phyloP scores from a whole-genome alignment of 345 rosid genomes.

The Kandelia obovata region DNA sequence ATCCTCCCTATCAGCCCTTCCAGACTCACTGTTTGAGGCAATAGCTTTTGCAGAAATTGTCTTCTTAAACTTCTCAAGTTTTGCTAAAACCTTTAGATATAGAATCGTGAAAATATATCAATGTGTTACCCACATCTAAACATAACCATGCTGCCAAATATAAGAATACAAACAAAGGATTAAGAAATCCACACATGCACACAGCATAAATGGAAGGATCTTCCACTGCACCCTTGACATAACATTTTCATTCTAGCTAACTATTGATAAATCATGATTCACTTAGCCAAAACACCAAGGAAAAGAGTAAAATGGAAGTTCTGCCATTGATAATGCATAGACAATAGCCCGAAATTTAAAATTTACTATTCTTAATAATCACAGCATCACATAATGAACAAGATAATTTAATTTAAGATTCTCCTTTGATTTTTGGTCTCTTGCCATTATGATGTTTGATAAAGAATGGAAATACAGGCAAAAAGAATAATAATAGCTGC shows the following conservation, averaged over 20 bases:
- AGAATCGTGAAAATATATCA: slow-evolving; percentile 4
- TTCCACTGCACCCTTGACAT: neutral
- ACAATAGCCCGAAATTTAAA: neutral
- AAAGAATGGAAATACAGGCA: too few species aligned
- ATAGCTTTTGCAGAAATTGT: slow-evolving; percentile 42
- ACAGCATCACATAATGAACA: too few species aligned
- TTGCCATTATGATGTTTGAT: too few species aligned
- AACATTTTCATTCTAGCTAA: neutral
- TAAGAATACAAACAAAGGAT: neutral
- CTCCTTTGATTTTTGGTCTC: too few species aligned
- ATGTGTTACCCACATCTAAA: neutral
- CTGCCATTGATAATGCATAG: neutral
- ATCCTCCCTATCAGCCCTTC: slow-evolving; percentile 47
- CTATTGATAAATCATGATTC: neutral
- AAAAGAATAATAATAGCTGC: too few species aligned
- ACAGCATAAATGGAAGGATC: too few species aligned
- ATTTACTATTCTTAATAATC: neutral
- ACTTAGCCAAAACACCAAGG: neutral
- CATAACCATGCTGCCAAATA: neutral
- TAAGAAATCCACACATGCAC: neutral
- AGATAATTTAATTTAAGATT: too few species aligned
- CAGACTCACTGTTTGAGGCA: slow-evolving; percentile 40
- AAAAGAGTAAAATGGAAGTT: neutral
- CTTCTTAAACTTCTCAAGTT: slow-evolving; percentile 71
- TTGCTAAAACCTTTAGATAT: slow-evolving; percentile 57